Conservation (phyloP, 768 basidiomycete genomes). For the Rhizopogon salebrosus region DNA sequence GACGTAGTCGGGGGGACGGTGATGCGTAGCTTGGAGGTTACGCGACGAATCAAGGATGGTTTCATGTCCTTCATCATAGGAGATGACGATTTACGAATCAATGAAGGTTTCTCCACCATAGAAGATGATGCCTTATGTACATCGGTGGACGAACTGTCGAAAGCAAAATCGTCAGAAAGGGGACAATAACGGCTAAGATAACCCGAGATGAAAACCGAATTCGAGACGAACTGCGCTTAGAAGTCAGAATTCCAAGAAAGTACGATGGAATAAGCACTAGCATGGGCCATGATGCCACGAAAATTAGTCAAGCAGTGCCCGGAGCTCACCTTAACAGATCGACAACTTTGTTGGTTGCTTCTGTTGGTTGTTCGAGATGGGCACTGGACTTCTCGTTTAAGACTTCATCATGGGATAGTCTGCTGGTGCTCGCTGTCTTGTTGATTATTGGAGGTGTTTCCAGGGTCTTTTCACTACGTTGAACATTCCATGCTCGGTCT, state of each 20-base stretch:
- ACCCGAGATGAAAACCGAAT: neutral
- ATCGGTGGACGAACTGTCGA: neutral
- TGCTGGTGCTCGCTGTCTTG: neutral
- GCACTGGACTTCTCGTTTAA: neutral
- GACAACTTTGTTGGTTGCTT: constrained; percentile 1
- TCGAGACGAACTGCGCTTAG: neutral
- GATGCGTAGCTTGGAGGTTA: constrained; percentile 24
- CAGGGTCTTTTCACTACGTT: neutral
- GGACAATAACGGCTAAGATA: neutral
- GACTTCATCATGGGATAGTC: neutral
- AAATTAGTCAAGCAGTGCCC: neutral
- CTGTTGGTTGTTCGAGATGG: neutral
- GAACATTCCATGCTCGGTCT: constrained; percentile 1
- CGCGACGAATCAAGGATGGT: constrained; percentile 22
- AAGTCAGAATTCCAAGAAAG: neutral
- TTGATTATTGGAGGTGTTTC: neutral
- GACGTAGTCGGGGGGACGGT: constrained; percentile 10
- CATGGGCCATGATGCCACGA: no score
- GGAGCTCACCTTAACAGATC: constrained; percentile 11
- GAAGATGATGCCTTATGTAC: neutral
- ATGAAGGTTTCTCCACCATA: constrained; percentile 9
- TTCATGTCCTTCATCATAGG: constrained; percentile 6
- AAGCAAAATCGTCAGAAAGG: neutral
- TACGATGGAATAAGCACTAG: no score
- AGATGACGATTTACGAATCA: constrained; percentile 14